phyloP scores from a whole-genome alignment of 345 rosid genomes.

The Melaleuca quinquenervia region DNA sequence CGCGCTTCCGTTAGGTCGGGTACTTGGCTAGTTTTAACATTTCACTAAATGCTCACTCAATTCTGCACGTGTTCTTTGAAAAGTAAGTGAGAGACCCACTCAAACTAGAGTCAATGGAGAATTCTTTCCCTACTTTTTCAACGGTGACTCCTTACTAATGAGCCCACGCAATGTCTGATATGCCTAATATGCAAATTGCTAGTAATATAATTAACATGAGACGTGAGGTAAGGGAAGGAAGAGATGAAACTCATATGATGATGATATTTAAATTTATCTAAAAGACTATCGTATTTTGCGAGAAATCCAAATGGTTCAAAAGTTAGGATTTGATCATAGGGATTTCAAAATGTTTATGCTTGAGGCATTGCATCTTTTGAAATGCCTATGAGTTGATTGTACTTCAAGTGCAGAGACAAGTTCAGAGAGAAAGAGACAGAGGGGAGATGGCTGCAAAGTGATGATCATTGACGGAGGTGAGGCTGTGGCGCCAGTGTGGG shows the following conservation, averaged over 20 bases:
- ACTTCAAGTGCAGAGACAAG: not conserved
- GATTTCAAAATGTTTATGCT: not conserved
- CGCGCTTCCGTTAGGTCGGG: not conserved
- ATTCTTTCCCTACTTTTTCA: not conserved
- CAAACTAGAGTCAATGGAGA: not conserved
- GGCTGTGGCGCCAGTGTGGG: not conserved
- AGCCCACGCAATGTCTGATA: not conserved
- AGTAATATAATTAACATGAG: not conserved
- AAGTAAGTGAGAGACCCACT: not conserved
- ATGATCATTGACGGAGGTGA: not conserved
- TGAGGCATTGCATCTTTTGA: not conserved
- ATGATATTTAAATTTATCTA: not conserved
- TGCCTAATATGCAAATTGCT: not conserved
- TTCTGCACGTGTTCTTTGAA: accelerated
- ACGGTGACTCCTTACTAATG: not conserved
- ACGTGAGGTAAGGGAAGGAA: not conserved
- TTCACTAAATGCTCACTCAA: not conserved
- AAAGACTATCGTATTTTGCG: not conserved
- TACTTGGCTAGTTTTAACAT: not conserved
- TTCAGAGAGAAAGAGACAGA: not conserved
- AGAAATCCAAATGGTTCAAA: not conserved
- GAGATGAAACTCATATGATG: not conserved
- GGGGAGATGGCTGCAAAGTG: not conserved
- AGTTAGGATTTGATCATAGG: not conserved
- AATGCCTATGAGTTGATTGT: not conserved